phyloP scores from a whole-genome alignment of 352 stramenopile species.

The Phytopythium montanum region DNA sequence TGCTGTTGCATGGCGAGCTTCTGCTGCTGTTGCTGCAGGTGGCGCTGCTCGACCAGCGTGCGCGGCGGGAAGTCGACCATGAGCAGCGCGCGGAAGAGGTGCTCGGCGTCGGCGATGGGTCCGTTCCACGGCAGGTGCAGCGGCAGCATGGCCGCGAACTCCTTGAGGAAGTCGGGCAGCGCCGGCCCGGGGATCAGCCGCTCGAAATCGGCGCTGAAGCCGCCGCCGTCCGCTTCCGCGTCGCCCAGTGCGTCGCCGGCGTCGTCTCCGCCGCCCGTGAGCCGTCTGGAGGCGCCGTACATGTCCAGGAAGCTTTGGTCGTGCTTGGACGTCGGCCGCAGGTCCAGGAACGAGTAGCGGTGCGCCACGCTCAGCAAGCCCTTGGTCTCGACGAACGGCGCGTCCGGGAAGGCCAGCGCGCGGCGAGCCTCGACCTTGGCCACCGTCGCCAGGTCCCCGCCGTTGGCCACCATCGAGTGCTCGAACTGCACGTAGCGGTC shows the following conservation, averaged over 20 bases:
- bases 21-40: conserved; percentile 62
- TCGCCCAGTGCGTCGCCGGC: conserved; percentile 10
- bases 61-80: conserved; percentile 79
- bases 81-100: conserved; percentile 82
- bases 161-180: conserved; percentile 82
- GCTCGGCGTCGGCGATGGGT: conserved; percentile 81
- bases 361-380: conserved; percentile 73
- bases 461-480: conserved; percentile 82
- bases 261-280: conserved; percentile 16
- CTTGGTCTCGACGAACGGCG: conserved; percentile 77
- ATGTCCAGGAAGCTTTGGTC: conserved; percentile 82
- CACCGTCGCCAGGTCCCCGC: conserved; percentile 77
- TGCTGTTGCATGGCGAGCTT: conserved; percentile 48
- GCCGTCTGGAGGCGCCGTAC: conserved; percentile 49
- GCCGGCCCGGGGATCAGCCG: conserved; percentile 71
- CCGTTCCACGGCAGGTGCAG: conserved; percentile 84
- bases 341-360: conserved; percentile 79
- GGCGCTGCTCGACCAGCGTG: conserved; percentile 63
- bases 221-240: conserved; percentile 18
- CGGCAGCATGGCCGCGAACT: conserved; percentile 78
- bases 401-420: conserved; percentile 73
- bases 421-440: conserved; percentile 79
- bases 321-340: conserved; percentile 46
- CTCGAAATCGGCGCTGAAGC: conserved; percentile 37
- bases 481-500: conserved; percentile 86